Evolutionary conservation across 352 stramenopile species (phyloP).

Genomic region (Phytopythium aichiense): DNA sequence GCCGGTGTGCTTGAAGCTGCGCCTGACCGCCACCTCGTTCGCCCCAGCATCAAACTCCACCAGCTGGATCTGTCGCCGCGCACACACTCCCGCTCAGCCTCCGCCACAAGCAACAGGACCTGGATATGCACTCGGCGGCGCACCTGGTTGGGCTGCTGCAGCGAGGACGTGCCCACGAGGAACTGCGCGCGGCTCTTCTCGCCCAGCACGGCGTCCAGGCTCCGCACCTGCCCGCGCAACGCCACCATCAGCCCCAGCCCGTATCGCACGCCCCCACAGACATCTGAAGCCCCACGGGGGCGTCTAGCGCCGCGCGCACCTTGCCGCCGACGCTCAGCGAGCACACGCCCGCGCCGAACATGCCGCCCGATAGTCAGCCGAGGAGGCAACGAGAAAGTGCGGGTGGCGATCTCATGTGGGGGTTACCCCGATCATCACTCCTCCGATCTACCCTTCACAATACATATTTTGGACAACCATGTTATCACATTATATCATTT

Average conservation of each 20-base stretch:
- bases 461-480: not conserved
- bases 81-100: not conserved
- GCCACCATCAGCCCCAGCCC: not conserved
- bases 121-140: not conserved
- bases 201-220: conserved; percentile 58
- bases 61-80: conserved; percentile 40
- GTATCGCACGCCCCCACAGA: too few species aligned
- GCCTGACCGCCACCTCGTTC: conserved; percentile 31
- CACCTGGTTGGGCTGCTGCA: conserved; percentile 69
- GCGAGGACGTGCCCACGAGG: conserved; percentile 55
- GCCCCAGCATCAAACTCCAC: conserved; percentile 46
- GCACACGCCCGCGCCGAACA: conserved; percentile 28
- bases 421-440: conserved; percentile 1
- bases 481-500: not conserved
- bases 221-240: conserved; percentile 36
- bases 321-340: conserved; percentile 44
- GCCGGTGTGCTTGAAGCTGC: conserved; percentile 38
- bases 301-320: conserved; percentile 8
- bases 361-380: conserved; percentile 3
- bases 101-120: too few species aligned
- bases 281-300: not conserved
- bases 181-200: conserved; percentile 66
- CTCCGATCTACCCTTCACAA: not conserved
- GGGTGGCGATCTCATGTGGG: not conserved
- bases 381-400: not conserved